Base-by-base conservation (phyloP, 2,329 filamentous ascomycete genomes). In the Diaporthe humulicola region DNA sequence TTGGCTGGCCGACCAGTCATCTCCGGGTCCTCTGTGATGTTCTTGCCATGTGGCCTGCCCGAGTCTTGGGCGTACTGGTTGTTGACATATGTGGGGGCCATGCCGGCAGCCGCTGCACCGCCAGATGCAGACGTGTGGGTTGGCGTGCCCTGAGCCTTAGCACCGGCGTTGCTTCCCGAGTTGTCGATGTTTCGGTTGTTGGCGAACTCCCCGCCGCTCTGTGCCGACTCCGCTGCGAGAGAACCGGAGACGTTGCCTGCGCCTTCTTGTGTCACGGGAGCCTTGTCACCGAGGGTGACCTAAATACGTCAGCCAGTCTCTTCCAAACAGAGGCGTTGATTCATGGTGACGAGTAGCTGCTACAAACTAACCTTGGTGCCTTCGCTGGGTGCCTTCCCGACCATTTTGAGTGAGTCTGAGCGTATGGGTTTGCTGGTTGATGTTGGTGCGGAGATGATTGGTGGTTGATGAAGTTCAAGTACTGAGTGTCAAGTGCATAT, bases 221-320 rank as follows among this genome's bases (percentile, higher is more conserved):
- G 85, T 75, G 91, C 84, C 0, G 94, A 97, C 80, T 96, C 92
- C 74, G 91, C 93, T 15, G 95, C 95, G 7, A 97, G 91, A 9
- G 94, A 96, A 83, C 93, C 93, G 19, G 88, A 86, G 58, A 96
- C 88, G 36, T 87, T 79, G 70, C 95, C 95, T 7, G 92, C 86
- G 19, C 88, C 85, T 82, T 97, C 94, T 22, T 85, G 81, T 74
- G 87, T 88, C 1, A 80, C 73, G 38, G 90, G 88, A 38, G 77
- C 86, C 61, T 89, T 83, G 75, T 82, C 77, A 73, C 87, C 86
- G 58, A 83, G 83, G 25, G 83, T 84, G 75, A 90, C 88, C 86
- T 91, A 70, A n/a, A 6, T 36, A 66, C 73, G 74, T 79, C 54
- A 79, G 76, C 38, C 36, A 33, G 50, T 60, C 66, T 45, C 48